Evolutionary conservation across 805 yeast genomes (phyloP), one percentile per base, ranked within the genome.

Genomic region (Saccharomycopsis fibuligera): DNA sequence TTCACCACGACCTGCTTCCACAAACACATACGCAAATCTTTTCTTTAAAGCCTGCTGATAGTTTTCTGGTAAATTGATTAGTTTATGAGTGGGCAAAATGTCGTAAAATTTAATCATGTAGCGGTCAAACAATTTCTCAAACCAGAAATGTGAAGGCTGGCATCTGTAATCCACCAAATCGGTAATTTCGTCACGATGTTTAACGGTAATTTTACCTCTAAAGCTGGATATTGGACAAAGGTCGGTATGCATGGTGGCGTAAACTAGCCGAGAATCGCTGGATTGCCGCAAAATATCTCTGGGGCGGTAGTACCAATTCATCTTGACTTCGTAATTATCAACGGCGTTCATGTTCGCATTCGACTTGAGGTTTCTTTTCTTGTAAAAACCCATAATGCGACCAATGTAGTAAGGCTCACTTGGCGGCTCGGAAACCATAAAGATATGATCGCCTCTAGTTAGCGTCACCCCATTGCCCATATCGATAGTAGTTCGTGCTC

Each of bases 321-420:
- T 81, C 53, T 80, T 81, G 56, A 87, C 78, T 50, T 66, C 61
- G 61, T 70, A 83, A 44, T 72, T 71, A 25, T 72, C 72, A 2
- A 84, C 82, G 6, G 72, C 71, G 48, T 70, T 74, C 35, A 65
- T 56, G 2, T 56, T 57, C 9, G 51, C 51, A 23, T 53, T 36
- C 19, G 33, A n/a, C 27, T 47, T 51, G 10, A 50, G 23, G 46
- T 68, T 72, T 3, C 43, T n/a, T 56, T 68, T 73, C 44, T 63
- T 63, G 2, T 70, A 72, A 56, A 89, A 87, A 14, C 90, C 93
- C 71, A 86, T 76, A 35, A 91, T 73, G 37, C 91, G 71, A 1
- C 95, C 98, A 39, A 93, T 76, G 58, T 88, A 86, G 68, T 85
- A 93, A 0, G 98, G 97, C 58, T 88, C 96, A 2, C 96, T 93